Evolutionary conservation across 2,329 filamentous ascomycete genomes (phyloP).

Genomic region (Neodidymelliopsis sp.): DNA sequence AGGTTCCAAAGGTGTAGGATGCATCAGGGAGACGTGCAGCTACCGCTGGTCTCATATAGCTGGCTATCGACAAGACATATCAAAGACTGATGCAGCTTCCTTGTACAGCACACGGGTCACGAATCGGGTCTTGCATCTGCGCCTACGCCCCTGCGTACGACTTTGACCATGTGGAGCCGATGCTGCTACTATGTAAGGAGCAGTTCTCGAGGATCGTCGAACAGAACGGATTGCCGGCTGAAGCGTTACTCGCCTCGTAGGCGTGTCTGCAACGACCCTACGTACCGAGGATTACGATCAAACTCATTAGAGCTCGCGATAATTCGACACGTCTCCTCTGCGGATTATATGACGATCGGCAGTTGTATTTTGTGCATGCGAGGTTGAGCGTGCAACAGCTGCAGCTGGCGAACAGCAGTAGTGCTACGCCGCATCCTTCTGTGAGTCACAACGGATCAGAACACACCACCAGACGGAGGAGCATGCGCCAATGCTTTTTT

Average conservation of each 20-base stretch:
- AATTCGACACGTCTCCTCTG: no score
- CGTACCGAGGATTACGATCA: no score
- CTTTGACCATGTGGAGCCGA: no score
- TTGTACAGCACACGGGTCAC: neutral
- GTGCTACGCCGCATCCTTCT: conserved; percentile 4
- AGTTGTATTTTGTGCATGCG: neutral
- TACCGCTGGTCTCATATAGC: neutral
- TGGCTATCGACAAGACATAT: neutral
- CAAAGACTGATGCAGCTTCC: neutral
- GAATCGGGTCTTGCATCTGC: neutral
- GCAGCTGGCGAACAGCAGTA: neutral
- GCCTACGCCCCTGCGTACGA: no score
- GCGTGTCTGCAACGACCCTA: no score
- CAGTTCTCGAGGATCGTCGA: neutral
- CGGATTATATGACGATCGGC: no score
- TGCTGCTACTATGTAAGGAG: neutral
- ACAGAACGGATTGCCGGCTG: no score
- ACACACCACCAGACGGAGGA: neutral
- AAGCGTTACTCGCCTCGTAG: no score
- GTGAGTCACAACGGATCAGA: neutral
- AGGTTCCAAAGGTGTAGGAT: neutral
- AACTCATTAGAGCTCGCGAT: no score
- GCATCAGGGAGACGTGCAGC: neutral
- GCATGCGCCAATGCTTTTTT: neutral
- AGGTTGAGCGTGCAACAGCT: neutral